Evolutionary conservation across 257 asterid genomes (phyloP), one percentile per base, ranked within the genome.

Genomic region (Avicennia marina): DNA sequence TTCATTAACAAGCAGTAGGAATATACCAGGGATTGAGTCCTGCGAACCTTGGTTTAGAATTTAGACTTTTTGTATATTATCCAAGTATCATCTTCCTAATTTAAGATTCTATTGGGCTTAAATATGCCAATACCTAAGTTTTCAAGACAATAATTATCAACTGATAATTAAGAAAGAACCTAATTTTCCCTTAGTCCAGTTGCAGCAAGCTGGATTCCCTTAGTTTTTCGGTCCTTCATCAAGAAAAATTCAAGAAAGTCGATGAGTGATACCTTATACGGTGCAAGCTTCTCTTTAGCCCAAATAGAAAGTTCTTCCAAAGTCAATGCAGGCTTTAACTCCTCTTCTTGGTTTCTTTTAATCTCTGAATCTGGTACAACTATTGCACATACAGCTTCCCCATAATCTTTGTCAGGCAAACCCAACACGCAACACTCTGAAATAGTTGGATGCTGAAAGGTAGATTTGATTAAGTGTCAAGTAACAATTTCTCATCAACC

Each of bases 221-320:
- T 29, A 4, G 4, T 29, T 8, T 29, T 4, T 4, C 8, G 34
- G 34, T 29, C 34, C 34, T 29, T 29, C 1, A 29, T 4, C 4
- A 29, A 29, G 34, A 36, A 36, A 36, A 29, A 2, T 31, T 33
- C 3, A 9, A 40, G 34, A 17, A 43, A 25, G 7, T 39, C 1
- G 27, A 27, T 9, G 31, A 2, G 49, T 33, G 27, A 57, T 76
- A 91, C 98, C 98, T 91, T 91, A 78, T 91, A 91, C 2, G 97
- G 97, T 20, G 98, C 97, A 27, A 91, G 95, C 73, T 78, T 91
- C 78, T 88, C 94, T 76, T 85, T 88, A 11, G 95, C 97, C 98
- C 98, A 91, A 6, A 49, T 48, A 5, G 81, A 52, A 26, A 91
- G 85, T 81, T 88, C 95, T 59, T 81, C 80, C 79, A 91, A 60